A percentile compares a stretch with the other conserved stretches of the same genome.
phyloP scores from a whole-genome alignment of 805 yeast genomes.

The Sugiyamaella qingdaonensis region DNA sequence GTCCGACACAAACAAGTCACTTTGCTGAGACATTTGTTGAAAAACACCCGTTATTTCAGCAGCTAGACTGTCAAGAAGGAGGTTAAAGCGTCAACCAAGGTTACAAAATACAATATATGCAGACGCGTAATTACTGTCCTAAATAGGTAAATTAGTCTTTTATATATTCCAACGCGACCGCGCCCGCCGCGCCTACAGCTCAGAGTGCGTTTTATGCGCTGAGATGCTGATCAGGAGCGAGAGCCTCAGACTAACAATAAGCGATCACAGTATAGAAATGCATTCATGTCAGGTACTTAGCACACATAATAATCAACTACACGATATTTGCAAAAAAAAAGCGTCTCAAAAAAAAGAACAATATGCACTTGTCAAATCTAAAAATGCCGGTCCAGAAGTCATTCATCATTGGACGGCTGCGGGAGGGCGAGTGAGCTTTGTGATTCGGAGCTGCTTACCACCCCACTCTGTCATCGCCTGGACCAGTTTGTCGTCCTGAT shows the following conservation, averaged over 20 bases:
- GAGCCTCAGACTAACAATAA: not conserved
- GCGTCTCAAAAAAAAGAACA: too few relatives aligned
- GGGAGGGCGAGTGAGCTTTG: conserved; percentile 16
- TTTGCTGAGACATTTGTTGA: conserved; percentile 1
- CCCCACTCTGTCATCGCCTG: conserved; percentile 54
- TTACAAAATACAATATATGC: not conserved
- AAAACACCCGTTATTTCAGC: not conserved
- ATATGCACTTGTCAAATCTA: too few relatives aligned
- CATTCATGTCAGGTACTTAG: not conserved
- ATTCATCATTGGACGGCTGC: conserved; percentile 6
- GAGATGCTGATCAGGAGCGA: too few relatives aligned
- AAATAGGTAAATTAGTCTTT: conserved; percentile 3
- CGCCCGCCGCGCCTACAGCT: too few relatives aligned
- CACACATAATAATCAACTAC: too few relatives aligned
- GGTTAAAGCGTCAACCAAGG: too few relatives aligned
- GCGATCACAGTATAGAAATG: too few relatives aligned
- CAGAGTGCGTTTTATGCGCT: too few relatives aligned
- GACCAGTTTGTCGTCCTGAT: conserved; percentile 52
- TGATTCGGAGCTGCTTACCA: conserved; percentile 23
- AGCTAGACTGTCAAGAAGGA: too few relatives aligned
- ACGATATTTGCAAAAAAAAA: not conserved
- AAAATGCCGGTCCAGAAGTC: too few relatives aligned
- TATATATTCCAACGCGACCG: too few relatives aligned
- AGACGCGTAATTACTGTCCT: conserved; percentile 6
- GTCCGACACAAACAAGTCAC: conserved; percentile 4